Conservation (phyloP, 208 protist species). For the Leishmania lainsoni region DNA sequence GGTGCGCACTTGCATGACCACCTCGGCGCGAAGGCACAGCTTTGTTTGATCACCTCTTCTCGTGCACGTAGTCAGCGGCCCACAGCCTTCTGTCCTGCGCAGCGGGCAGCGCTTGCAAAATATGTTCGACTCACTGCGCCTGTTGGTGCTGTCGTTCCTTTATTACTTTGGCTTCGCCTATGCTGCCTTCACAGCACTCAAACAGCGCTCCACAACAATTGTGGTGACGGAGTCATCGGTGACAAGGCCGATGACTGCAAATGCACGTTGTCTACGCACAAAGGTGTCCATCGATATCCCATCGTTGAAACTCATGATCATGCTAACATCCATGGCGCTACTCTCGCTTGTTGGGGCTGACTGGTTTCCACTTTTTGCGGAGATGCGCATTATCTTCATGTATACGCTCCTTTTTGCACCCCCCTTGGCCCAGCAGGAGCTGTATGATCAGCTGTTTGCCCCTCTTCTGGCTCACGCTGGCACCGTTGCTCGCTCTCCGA, state of each 20-base stretch:
- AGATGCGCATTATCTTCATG: slow-evolving; percentile 59
- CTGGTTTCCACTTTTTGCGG: slow-evolving; percentile 57
- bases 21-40: not conserved
- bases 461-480: slow-evolving; percentile 36
- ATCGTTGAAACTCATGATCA: slow-evolving; percentile 70
- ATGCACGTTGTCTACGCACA: not conserved
- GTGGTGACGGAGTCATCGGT: not conserved
- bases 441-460: slow-evolving; percentile 61
- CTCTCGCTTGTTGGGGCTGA: slow-evolving; percentile 54
- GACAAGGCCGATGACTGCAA: not conserved
- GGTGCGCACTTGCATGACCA: not conserved
- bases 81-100: not conserved
- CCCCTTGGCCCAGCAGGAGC: slow-evolving; percentile 46
- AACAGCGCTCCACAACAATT: slow-evolving; percentile 29
- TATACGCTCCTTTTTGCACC: slow-evolving; percentile 61
- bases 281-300: slow-evolving; percentile 28
- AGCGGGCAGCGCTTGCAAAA: not conserved
- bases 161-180: slow-evolving; percentile 54
- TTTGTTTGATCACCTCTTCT: not conserved
- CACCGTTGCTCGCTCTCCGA: slow-evolving; percentile 24
- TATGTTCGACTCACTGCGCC: slow-evolving; percentile 31
- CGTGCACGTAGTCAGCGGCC: not conserved
- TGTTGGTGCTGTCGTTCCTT: slow-evolving; percentile 25
- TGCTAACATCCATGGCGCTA: slow-evolving; percentile 47
- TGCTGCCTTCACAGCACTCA: slow-evolving; percentile 49